A percentile compares a stretch with the other conserved stretches of the same genome.
These are phyloP conservation scores for Rhizopogon vinicolor DNA, from an alignment of 768 basidiomycete genomes.

Conservation along the genomic window DNA sequence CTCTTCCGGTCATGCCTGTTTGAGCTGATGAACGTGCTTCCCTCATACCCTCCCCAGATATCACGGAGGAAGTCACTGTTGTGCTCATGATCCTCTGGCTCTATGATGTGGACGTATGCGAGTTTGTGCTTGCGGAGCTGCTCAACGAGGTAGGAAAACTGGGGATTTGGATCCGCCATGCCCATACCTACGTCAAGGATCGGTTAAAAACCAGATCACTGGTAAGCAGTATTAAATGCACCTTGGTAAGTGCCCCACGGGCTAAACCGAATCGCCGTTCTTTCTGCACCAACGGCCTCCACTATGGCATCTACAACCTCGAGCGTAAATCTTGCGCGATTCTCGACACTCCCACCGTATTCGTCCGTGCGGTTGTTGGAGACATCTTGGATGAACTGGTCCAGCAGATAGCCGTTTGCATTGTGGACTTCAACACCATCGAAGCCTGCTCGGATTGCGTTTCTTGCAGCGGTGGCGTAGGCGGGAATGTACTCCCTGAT, in stretches of 20 bases:
- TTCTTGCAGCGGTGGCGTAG: constrained; percentile 28
- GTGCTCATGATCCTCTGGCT: constrained; percentile 28
- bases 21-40: constrained; percentile 34
- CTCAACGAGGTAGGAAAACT: constrained; percentile 45
- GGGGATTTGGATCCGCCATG: constrained; percentile 50
- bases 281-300: constrained; percentile 47
- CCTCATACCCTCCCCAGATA: constrained; percentile 34
- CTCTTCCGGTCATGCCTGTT: constrained; percentile 40
- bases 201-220: constrained; percentile 9
- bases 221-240: too few species aligned
- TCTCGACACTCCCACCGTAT: constrained; percentile 66
- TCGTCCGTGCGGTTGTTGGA: constrained; percentile 56
- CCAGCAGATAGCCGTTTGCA: constrained; percentile 43
- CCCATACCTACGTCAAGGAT: constrained; percentile 36
- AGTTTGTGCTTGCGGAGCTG: constrained; percentile 33
- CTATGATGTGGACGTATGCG: constrained; percentile 50
- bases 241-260: constrained; percentile 40
- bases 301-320: constrained; percentile 51
- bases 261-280: constrained; percentile 52
- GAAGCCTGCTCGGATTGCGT: constrained; percentile 36
- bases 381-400: constrained; percentile 60
- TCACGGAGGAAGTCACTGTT: constrained; percentile 41
- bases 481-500: constrained; percentile 26
- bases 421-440: constrained; percentile 43
- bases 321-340: constrained; percentile 50